Evolutionary conservation across 352 stramenopile genomes (phyloP).

Genomic region (Blastocystis sp.): DNA sequence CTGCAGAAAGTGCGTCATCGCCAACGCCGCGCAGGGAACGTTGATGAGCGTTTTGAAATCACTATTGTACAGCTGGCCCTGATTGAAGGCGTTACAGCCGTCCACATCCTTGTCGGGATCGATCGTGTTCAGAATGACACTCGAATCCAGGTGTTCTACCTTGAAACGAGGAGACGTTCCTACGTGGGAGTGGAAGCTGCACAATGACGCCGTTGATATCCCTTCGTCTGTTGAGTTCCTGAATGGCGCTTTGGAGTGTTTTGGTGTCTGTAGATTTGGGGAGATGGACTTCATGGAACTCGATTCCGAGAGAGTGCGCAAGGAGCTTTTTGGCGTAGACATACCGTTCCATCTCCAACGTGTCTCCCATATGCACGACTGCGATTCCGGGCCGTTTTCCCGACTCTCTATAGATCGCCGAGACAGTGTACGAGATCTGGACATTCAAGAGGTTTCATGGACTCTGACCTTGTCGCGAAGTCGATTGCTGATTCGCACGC

Average conservation of each 20-base stretch:
- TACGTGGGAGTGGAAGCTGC: background rate
- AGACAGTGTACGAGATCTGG: background rate
- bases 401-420: background rate
- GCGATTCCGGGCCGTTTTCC: background rate
- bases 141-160: background rate
- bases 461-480: background rate
- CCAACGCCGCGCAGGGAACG: background rate
- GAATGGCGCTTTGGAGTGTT: background rate
- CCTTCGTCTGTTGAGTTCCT: background rate
- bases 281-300: background rate
- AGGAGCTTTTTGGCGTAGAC: background rate
- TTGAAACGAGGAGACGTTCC: background rate
- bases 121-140: background rate
- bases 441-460: background rate
- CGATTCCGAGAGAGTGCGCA: background rate
- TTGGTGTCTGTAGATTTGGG: background rate
- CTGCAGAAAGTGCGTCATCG: background rate
- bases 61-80: background rate
- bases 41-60: background rate
- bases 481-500: background rate
- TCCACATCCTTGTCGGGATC: background rate
- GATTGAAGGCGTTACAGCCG: background rate
- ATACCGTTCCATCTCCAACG: background rate
- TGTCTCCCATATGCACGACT: background rate
- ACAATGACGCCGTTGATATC: background rate